Conservation (phyloP, 2,329 filamentous ascomycete species). For the Ilyonectria robusta region DNA sequence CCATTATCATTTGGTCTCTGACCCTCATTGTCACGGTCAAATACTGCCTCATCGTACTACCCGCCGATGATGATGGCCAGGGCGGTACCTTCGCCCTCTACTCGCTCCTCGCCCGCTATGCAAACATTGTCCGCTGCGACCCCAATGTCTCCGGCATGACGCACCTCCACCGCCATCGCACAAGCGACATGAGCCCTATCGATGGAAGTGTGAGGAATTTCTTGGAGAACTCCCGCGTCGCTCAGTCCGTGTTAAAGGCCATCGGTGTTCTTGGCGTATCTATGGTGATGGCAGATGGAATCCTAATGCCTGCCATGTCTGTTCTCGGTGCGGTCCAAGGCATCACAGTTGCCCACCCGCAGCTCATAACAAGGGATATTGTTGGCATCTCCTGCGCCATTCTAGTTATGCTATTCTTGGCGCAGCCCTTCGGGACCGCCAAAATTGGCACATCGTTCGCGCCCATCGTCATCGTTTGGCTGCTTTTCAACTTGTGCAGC, state of each 20-base stretch:
- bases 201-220: constrained; percentile 67
- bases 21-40: constrained; percentile 79
- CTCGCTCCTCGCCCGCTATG: constrained; percentile 72
- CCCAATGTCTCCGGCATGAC: constrained; percentile 55
- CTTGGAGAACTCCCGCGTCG: constrained; percentile 69
- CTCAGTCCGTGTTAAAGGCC: constrained; percentile 69
- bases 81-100: constrained; percentile 79
- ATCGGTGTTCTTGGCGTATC: constrained; percentile 77
- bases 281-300: constrained; percentile 77
- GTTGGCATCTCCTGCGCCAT: constrained; percentile 76
- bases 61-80: constrained; percentile 79
- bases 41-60: constrained; percentile 76
- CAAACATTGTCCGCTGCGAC: constrained; percentile 72
- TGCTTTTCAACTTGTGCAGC: constrained; percentile 72
- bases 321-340: constrained; percentile 79
- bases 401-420: constrained; percentile 72
- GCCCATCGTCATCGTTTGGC: constrained; percentile 77
- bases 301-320: constrained; percentile 79
- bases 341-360: constrained; percentile 68
- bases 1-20: constrained; percentile 78
- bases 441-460: constrained; percentile 74
- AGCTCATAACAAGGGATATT: constrained; percentile 70
- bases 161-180: constrained; percentile 38
- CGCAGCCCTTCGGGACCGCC: constrained; percentile 76
- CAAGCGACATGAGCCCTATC: constrained; percentile 65